phyloP scores from a whole-genome alignment of 2,329 filamentous ascomycete genomes.

The Beauveria medogensis region DNA sequence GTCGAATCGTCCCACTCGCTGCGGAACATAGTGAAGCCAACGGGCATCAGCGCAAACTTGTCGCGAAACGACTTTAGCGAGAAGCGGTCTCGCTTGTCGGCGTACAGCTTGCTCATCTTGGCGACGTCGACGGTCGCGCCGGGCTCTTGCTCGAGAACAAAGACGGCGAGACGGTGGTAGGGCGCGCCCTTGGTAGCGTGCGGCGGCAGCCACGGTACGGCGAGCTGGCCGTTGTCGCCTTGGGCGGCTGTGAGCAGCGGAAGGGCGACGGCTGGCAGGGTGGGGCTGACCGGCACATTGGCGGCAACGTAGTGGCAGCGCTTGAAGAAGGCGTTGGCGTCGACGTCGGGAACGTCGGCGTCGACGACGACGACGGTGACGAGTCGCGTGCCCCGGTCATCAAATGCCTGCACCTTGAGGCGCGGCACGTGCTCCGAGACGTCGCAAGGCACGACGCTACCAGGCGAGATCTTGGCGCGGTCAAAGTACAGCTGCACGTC shows the following conservation, averaged over 20 bases:
- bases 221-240: conserved; percentile 34
- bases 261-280: conserved; percentile 56
- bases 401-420: conserved; percentile 78
- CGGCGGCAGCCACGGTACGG: conserved; percentile 75
- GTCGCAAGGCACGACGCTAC: conserved; percentile 67
- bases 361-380: conserved; percentile 83
- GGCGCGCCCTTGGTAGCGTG: conserved; percentile 83
- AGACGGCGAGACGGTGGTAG: conserved; percentile 81
- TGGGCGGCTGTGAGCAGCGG: conserved; percentile 35
- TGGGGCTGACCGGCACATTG: conserved; percentile 47
- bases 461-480: conserved; percentile 60
- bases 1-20: conserved; percentile 84
- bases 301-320: conserved; percentile 82
- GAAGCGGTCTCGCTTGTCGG: conserved; percentile 54
- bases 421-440: conserved; percentile 67
- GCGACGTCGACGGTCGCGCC: conserved; percentile 47
- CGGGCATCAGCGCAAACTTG: conserved; percentile 59
- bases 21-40: conserved; percentile 84
- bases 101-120: conserved; percentile 45
- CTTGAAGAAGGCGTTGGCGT: conserved; percentile 66
- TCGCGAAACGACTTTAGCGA: conserved; percentile 66
- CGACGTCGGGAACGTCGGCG: conserved; percentile 76
- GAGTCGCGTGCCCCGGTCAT: conserved; percentile 70
- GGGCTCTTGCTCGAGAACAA: conserved; percentile 72
- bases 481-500: conserved; percentile 80